Evolutionary conservation across 2,329 filamentous ascomycete species (phyloP), one percentile per base, ranked within the genome.

Genomic region (Gliomastix tumulicola): DNA sequence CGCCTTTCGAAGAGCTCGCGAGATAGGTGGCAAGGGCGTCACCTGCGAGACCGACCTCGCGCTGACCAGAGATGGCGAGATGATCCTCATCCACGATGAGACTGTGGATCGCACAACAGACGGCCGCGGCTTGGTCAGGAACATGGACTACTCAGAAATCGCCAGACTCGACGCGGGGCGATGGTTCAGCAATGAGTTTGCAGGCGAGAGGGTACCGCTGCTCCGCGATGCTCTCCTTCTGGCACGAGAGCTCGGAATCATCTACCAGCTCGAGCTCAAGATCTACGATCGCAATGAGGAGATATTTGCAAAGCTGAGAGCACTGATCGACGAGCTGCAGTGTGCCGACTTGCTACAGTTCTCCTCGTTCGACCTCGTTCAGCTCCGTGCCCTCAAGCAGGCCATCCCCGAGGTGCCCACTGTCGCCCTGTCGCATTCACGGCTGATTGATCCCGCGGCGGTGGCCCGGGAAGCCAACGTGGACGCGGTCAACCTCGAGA

Each of bases 221-320:
- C 35, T 41, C 10, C 28, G 20, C 15, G 38, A 41, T 30, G 38
- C 38, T 11, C 22, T 41, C 19, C 9, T 11, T 22, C 35, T 41
- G 16, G 38, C 35, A n/a, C 31, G 35, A 17, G 35, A 41, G 18
- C 18, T 41, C 7, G 38, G 30, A 1, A 41, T 41, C 15, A 38
- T 41, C 22, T 37, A 37, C 16, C 38, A 41, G 23, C 35, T 41
- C 35, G 38, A 41, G 22, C 38, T 41, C 30, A 41, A 41, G 25
- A 41, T 38, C 15, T 41, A 41, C 30, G 21, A 41, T 20, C 35
- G 18, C 18, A 38, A 41, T 25, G 17, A 38, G 11, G 23, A 30
- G n/a, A 37, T 41, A 15, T 41, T 41, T 18, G 13, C 35, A 13
- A 38, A 41, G 23, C 35, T 41, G 11, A 34, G 16, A 17, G 21